A percentile compares a stretch with the other conserved stretches of the same genome.
phyloP scores from a whole-genome alignment of 495 filamentous ascomycete genomes.

The Baudoinia panamericana region DNA sequence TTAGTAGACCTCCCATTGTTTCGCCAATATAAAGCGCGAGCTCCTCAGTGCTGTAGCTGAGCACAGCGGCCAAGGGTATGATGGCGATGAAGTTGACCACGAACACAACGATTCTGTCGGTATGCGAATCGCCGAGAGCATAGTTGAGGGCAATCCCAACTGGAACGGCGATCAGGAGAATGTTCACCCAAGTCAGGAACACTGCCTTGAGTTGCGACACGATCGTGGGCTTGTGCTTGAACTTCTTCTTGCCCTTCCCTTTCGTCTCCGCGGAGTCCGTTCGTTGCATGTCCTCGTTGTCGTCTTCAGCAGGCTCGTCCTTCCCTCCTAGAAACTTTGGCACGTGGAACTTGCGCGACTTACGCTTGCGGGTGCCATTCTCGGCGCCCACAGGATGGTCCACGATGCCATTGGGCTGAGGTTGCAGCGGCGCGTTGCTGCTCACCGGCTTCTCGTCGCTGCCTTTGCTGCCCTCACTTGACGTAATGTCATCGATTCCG shows the following conservation, averaged over 20 bases:
- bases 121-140: too few relatives aligned
- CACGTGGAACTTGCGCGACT: conserved; percentile 9
- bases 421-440: neutral
- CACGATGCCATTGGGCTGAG: neutral
- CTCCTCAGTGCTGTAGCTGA: conserved; percentile 34
- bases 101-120: conserved; percentile 52
- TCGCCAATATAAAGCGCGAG: conserved; percentile 47
- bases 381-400: conserved; percentile 1
- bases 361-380: conserved; percentile 12
- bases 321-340: conserved; percentile 14
- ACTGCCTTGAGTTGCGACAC: conserved; percentile 55
- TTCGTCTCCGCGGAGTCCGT: conserved; percentile 19
- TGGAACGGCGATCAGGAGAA: conserved; percentile 66
- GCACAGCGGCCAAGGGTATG: conserved; percentile 37
- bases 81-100: conserved; percentile 83
- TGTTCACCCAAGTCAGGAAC: conserved; percentile 72
- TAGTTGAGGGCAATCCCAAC: conserved; percentile 63
- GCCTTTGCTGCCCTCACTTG: conserved; percentile 6
- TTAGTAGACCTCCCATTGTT: conserved; percentile 72
- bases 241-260: conserved; percentile 29
- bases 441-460: conserved; percentile 2
- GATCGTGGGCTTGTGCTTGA: conserved; percentile 43
- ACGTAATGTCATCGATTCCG: neutral
- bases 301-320: conserved; percentile 2
- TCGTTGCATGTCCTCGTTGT: neutral